These are phyloP conservation scores for Euphorbia celastroides DNA, from an alignment of 441 rosid species.

Conservation along the genomic window DNA sequence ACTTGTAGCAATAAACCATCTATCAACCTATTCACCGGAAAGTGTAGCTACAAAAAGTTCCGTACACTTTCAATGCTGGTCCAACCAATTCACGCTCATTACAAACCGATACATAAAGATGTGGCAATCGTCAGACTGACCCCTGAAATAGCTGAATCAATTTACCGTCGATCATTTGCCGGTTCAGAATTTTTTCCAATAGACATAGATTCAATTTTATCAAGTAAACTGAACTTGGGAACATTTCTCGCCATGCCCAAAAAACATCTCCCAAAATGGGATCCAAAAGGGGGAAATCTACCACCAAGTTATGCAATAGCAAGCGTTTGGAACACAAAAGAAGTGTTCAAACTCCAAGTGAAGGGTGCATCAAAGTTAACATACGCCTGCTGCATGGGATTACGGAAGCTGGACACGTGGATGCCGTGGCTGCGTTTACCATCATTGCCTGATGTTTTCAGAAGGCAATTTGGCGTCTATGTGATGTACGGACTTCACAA, in stretches of 20 bases:
- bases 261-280: conserved; percentile 23
- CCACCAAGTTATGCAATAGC: conserved; percentile 43
- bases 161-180: conserved; percentile 38
- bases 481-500: conserved; percentile 56
- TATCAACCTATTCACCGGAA: conserved; percentile 55
- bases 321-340: conserved; percentile 74
- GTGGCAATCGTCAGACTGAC: conserved; percentile 29
- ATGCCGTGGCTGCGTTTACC: conserved; percentile 64
- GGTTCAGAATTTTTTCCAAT: conserved; percentile 52
- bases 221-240: conserved; percentile 46
- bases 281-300: conserved; percentile 29
- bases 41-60: conserved; percentile 43
- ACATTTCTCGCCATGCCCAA: conserved; percentile 58
- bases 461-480: conserved; percentile 51
- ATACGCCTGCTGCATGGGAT: conserved; percentile 42
- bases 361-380: conserved; percentile 49
- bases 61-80: conserved; percentile 53
- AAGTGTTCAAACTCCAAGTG: conserved; percentile 51
- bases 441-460: conserved; percentile 62
- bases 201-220: conserved; percentile 44
- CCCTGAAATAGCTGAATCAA: conserved; percentile 26
- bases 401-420: conserved; percentile 53
- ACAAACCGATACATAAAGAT: conserved; percentile 26
- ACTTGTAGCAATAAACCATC: conserved; percentile 56
- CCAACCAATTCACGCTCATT: conserved; percentile 70